phyloP scores from a whole-genome alignment of 2,329 filamentous ascomycete genomes.

The Fusarium acutatum region DNA sequence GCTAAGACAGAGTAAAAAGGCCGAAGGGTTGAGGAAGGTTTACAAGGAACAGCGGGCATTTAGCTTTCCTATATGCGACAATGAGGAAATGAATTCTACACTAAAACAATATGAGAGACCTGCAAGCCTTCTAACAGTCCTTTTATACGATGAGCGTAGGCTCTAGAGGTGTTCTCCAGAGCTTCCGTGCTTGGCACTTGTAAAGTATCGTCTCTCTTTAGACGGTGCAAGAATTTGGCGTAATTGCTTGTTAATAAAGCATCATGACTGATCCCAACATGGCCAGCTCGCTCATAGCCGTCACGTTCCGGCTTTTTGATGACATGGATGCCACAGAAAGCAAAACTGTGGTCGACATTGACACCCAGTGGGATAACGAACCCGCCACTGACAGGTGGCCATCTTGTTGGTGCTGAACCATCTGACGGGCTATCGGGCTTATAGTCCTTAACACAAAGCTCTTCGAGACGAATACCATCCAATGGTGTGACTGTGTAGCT shows the following conservation, averaged over 20 bases:
- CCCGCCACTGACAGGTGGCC: fast-evolving
- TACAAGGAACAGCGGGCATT: too few species aligned
- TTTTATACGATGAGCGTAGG: background rate
- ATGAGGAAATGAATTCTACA: too few species aligned
- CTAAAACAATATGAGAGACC: background rate
- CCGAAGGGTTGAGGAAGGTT: too few species aligned
- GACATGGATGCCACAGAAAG: background rate
- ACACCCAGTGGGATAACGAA: background rate
- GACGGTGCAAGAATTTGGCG: fast-evolving
- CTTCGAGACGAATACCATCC: background rate
- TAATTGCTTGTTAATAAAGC: background rate
- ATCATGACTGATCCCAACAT: background rate
- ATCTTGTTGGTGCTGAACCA: fast-evolving
- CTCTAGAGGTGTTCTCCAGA: background rate
- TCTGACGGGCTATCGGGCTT: background rate
- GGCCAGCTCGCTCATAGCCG: background rate
- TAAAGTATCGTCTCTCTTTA: fast-evolving
- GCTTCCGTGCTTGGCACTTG: fast-evolving
- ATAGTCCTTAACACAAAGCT: background rate
- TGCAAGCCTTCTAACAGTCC: background rate
- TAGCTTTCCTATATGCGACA: too few species aligned
- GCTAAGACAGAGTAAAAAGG: too few species aligned
- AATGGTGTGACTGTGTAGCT: background rate
- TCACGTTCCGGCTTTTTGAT: fast-evolving
- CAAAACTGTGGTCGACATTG: background rate